Conservation (phyloP, 306 rosid genomes). For the Begonia masoniana region DNA sequence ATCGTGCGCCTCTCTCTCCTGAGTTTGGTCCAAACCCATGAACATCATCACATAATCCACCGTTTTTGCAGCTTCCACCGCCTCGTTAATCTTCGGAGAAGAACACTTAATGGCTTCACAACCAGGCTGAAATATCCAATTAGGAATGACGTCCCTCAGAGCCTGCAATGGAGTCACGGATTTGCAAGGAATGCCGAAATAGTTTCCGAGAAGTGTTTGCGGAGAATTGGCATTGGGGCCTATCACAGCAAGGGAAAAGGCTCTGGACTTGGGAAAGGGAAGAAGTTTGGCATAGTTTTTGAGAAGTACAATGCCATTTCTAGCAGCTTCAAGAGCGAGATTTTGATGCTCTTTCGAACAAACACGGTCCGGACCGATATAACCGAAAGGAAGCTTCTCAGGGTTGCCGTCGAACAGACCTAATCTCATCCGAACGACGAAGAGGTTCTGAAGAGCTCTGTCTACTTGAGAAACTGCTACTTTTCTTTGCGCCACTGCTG, state of each 20-base stretch:
- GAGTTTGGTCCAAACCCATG: conserved; percentile 77
- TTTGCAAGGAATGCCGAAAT: conserved; percentile 78
- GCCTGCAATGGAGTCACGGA: conserved; percentile 41
- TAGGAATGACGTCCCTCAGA: conserved; percentile 34
- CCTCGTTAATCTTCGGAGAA: conserved; percentile 34
- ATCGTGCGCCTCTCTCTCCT: conserved; percentile 63
- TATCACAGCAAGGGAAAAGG: conserved; percentile 56
- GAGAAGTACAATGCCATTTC: conserved; percentile 77
- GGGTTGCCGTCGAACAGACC: conserved; percentile 80
- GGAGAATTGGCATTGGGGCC: conserved; percentile 76
- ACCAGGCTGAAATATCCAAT: conserved; percentile 41
- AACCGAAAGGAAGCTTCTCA: conserved; percentile 30
- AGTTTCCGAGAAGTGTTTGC: conserved; percentile 58
- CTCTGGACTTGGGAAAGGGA: conserved; percentile 46
- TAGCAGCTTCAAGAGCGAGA: conserved; percentile 80
- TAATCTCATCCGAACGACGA: conserved; percentile 61
- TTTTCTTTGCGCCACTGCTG: conserved; percentile 47
- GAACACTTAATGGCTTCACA: conserved; percentile 49
- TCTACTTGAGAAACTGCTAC: conserved; percentile 33
- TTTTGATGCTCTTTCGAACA: conserved; percentile 56
- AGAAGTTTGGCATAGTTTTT: conserved; percentile 57
- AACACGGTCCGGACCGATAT: conserved; percentile 48
- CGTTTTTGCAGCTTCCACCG: conserved; percentile 33
- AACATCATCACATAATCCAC: conserved; percentile 70
- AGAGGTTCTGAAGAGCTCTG: conserved; percentile 75